Conservation (phyloP, 768 basidiomycete genomes). For the Wakefieldia striispora region DNA sequence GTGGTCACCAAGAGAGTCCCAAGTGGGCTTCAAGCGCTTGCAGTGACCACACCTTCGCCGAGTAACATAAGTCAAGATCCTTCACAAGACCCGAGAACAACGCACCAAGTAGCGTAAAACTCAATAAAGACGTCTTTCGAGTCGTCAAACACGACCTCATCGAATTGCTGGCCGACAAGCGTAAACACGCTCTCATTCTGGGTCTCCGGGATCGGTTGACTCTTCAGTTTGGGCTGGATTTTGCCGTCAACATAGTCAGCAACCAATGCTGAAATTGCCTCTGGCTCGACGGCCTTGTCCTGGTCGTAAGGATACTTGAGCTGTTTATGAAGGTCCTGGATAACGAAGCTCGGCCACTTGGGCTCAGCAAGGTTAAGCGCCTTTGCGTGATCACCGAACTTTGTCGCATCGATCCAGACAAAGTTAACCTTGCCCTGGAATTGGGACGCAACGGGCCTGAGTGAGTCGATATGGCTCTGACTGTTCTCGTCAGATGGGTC, state of each 20-base stretch:
- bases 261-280: constrained; percentile 58
- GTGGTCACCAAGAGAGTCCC: constrained; percentile 88
- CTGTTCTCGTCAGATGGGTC: constrained; percentile 71
- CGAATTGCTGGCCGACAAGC: constrained; percentile 88
- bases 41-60: constrained; percentile 83
- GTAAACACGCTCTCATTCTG: constrained; percentile 83
- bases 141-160: constrained; percentile 81
- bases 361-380: constrained; percentile 82
- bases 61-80: neutral
- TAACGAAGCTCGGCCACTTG: constrained; percentile 92
- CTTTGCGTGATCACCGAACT: constrained; percentile 94
- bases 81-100: constrained; percentile 10
- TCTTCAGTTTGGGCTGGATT: constrained; percentile 84
- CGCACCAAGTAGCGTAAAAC: constrained; percentile 95
- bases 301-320: constrained; percentile 90
- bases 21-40: constrained; percentile 94
- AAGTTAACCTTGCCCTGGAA: constrained; percentile 91
- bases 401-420: constrained; percentile 95
- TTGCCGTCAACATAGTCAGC: constrained; percentile 66
- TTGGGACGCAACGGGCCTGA: constrained; percentile 76
- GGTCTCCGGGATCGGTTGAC: constrained; percentile 75
- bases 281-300: constrained; percentile 54
- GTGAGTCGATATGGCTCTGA: constrained; percentile 58
- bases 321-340: constrained; percentile 82
- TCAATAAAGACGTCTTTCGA: constrained; percentile 94